Evolutionary conservation across 2,329 filamentous ascomycete genomes (phyloP).

Genomic region (Microsporum canis): DNA sequence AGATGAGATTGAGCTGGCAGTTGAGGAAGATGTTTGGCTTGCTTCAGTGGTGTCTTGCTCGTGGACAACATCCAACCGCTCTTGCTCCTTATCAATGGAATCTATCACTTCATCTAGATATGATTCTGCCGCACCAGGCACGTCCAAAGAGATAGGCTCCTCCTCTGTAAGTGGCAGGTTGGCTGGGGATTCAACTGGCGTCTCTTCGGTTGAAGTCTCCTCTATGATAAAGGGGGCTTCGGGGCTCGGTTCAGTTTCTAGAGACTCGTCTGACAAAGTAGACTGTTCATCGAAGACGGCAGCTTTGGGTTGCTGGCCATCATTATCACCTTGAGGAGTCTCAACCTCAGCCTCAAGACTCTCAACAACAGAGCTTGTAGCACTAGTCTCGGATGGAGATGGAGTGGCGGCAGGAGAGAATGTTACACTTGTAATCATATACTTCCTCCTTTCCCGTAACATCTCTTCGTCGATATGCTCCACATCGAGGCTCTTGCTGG

Average conservation of each 20-base stretch:
- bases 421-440: not conserved
- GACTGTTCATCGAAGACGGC: not conserved
- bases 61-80: not conserved
- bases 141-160: not conserved
- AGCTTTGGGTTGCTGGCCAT: not conserved
- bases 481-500: slow-evolving; percentile 65
- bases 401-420: not conserved
- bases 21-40: not conserved
- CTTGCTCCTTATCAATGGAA: not conserved
- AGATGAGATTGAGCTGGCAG: not conserved
- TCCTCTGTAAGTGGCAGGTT: not conserved
- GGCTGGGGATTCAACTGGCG: not conserved
- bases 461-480: slow-evolving; percentile 4
- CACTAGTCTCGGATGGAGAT: not conserved
- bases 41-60: not conserved
- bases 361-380: not conserved
- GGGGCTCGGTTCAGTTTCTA: not conserved
- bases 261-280: not conserved
- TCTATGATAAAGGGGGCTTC: not conserved
- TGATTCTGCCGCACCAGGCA: not conserved
- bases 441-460: not conserved
- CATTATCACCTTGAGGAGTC: not conserved
- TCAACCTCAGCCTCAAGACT: not conserved
- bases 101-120: not conserved
- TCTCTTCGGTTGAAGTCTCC: not conserved